Conservation (phyloP, 768 basidiomycete genomes). For the Boletellus ananiceps region DNA sequence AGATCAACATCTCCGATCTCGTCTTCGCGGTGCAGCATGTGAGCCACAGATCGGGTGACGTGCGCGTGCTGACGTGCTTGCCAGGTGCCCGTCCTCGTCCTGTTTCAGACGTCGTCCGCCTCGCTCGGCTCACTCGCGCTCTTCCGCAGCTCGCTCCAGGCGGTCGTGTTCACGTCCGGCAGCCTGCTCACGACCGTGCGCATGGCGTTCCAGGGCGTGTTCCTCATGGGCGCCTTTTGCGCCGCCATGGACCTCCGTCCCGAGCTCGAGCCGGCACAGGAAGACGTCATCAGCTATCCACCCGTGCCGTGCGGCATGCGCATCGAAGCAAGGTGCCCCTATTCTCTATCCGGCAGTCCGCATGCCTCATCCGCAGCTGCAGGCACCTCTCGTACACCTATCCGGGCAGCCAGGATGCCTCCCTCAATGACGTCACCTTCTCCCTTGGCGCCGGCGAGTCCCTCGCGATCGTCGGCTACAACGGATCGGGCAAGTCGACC, state of each 20-base stretch:
- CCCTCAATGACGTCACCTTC: constrained; percentile 66
- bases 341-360: constrained; percentile 8
- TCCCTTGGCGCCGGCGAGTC: constrained; percentile 69
- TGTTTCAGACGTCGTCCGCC: constrained; percentile 66
- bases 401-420: constrained; percentile 65
- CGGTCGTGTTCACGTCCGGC: constrained; percentile 61
- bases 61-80: too few species aligned
- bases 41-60: constrained; percentile 24
- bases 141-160: constrained; percentile 74
- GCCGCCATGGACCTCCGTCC: constrained; percentile 71
- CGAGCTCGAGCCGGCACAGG: constrained; percentile 56
- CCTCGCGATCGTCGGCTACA: constrained; percentile 82
- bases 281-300: constrained; percentile 47
- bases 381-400: constrained; percentile 73
- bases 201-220: constrained; percentile 81
- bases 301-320: constrained; percentile 54
- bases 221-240: constrained; percentile 83
- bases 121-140: constrained; percentile 79
- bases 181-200: constrained; percentile 58
- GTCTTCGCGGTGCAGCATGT: constrained; percentile 68
- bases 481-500: constrained; percentile 87
- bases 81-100: constrained; percentile 71
- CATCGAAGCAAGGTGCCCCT: constrained; percentile 61
- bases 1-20: constrained; percentile 61
- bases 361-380: constrained; percentile 15